phyloP scores from a whole-genome alignment of 345 rosid genomes.

The Sonneratia alba region DNA sequence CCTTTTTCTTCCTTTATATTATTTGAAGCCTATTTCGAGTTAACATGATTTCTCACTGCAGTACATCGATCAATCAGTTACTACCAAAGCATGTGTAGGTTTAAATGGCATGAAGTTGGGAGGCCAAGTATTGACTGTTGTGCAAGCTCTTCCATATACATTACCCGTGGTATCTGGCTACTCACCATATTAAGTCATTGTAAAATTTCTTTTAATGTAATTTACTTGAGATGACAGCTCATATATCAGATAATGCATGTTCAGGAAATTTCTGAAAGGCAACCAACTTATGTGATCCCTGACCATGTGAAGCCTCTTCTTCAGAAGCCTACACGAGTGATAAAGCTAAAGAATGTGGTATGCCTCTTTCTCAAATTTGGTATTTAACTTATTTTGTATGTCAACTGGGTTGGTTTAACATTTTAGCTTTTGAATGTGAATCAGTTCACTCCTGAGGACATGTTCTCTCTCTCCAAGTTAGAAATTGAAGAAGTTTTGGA shows the following conservation, averaged over 20 bases:
- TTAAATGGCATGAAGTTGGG: conserved; percentile 90
- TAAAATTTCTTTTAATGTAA: not conserved
- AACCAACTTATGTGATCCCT: conserved; percentile 52
- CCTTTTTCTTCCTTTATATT: conserved; percentile 1
- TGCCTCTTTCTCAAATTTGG: conserved; percentile 8
- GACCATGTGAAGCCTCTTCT: conserved; percentile 73
- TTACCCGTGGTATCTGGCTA: conserved; percentile 34
- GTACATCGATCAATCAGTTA: conserved; percentile 63
- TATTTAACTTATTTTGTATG: not conserved
- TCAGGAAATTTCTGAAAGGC: conserved; percentile 28
- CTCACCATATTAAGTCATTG: not conserved
- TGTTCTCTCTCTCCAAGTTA: conserved; percentile 34
- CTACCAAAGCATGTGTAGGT: conserved; percentile 78
- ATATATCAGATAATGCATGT: conserved; percentile 18
- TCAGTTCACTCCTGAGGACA: conserved; percentile 50
- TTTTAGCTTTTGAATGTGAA: conserved; percentile 14
- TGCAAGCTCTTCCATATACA: conserved; percentile 49
- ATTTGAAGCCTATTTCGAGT: not conserved
- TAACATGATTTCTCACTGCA: conserved; percentile 16
- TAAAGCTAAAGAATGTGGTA: conserved; percentile 88
- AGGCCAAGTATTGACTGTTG: conserved; percentile 71
- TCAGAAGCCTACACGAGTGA: conserved; percentile 56
- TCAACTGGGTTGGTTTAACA: not conserved
- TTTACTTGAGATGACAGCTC: conserved; percentile 7
- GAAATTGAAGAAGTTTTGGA: conserved; percentile 78